Percentiles rank a stretch among this genome's conserved stretches.
Conservation (phyloP, 345 rosid species). For the Linum lewisii region DNA sequence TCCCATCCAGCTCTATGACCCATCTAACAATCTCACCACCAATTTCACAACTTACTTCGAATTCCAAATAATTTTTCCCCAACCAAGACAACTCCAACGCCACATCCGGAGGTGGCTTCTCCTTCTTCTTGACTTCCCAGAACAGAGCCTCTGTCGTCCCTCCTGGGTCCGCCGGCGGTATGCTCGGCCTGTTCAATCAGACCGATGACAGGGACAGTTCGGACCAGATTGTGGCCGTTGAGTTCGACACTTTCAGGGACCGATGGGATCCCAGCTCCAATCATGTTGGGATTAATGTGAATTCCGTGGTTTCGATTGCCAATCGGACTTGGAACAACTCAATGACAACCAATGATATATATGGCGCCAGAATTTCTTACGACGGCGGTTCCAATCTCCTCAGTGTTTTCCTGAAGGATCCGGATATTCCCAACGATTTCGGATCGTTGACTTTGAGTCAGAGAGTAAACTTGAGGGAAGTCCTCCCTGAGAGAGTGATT, state of each 20-base stretch:
- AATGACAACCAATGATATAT: background rate
- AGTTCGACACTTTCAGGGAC: background rate
- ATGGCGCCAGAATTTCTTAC: slow-evolving; percentile 1
- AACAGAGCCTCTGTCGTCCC: background rate
- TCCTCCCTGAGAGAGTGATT: slow-evolving; percentile 13
- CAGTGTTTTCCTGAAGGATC: background rate
- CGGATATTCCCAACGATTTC: background rate
- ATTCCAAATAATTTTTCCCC: background rate
- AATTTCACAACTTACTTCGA: background rate
- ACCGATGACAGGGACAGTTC: background rate
- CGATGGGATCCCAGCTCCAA: background rate
- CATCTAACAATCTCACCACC: background rate
- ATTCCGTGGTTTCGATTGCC: background rate
- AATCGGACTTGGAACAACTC: slow-evolving; percentile 1
- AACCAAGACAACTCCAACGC: background rate
- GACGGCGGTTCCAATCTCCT: background rate
- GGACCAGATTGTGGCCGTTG: background rate
- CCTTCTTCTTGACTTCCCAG: background rate
- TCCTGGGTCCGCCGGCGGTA: background rate
- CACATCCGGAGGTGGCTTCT: background rate
- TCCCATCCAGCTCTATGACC: background rate
- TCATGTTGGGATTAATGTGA: slow-evolving; percentile 8
- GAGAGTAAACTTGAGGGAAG: slow-evolving; percentile 3
- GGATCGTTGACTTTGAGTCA: background rate
- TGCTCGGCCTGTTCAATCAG: background rate